Evolutionary conservation across 2,329 filamentous ascomycete species (phyloP), one percentile per base, ranked within the genome.

Genomic region (Penicillium sp.): DNA sequence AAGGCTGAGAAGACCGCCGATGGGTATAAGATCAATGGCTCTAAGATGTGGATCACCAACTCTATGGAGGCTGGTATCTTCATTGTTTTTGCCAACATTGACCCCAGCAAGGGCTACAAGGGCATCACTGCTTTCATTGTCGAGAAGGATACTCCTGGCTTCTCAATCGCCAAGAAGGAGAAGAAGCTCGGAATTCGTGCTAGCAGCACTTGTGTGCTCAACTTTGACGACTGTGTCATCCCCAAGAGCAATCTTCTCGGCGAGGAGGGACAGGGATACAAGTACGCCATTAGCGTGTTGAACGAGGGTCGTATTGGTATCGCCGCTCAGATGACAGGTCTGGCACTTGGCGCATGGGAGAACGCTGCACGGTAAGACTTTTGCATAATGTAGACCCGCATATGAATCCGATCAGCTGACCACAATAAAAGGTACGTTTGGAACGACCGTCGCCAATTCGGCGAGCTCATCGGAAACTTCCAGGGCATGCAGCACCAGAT

Each of bases 1-100:
- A 92, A 91, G 75, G 94, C 94, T 43, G 87, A 85, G 57, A 90
- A 92, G 81, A 94, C 91, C 0, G 82, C 86, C 23, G 84, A 87
- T 63, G 92, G 93, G 34, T 99, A 93, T 81, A 87, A 83, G 77
- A 89, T 99, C 76, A 89, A 86, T 60, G 94, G 94, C 49, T 87
- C 86, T 76, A 99, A 99, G 85, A 99, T 99, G 94, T 99, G 94
- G 94, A 99, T 99, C 78, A 99, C 94, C 62, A 99, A 99, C 82
- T 89, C 90, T 50, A 87, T 93, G 80, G 94, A 99, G 79, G 89
- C 94, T 21, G 87, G 87, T 59, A 88, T 97, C 80, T 99, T 97
- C 80, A 93, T 99, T 70, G 94, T 99, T 57, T 99, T 99, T 72
- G 94, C 94, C 70, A 99, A 97, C 78, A 81, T 99, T 39, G 88